These are phyloP conservation scores for Astrothelium subdiscretum DNA, from an alignment of 495 filamentous ascomycete genomes.

Conservation along the genomic window DNA sequence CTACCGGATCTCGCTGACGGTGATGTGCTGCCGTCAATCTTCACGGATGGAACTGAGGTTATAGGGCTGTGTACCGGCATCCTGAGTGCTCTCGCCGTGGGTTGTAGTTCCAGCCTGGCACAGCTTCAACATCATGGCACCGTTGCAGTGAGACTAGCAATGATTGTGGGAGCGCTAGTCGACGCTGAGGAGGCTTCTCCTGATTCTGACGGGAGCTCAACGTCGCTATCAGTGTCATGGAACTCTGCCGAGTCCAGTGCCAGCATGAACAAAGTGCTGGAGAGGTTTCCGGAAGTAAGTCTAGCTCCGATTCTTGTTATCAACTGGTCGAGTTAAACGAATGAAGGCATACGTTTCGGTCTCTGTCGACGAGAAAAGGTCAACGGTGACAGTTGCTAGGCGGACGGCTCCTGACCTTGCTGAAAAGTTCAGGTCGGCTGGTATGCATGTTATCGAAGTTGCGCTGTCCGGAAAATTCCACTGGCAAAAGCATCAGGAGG, in stretches of 20 bases:
- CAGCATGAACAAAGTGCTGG: too few relatives aligned
- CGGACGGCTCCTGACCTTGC: background rate
- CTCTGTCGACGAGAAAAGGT: background rate
- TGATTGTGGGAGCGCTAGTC: constrained; percentile 15
- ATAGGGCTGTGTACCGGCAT: background rate
- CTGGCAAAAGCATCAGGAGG: too few relatives aligned
- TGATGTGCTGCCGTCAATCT: too few relatives aligned
- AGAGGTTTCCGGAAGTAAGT: too few relatives aligned
- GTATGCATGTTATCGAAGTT: background rate
- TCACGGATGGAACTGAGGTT: too few relatives aligned
- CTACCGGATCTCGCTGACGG: too few relatives aligned
- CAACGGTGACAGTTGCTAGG: background rate
- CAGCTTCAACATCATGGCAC: background rate
- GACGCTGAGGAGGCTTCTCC: background rate
- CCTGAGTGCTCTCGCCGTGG: background rate
- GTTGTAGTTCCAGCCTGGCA: background rate
- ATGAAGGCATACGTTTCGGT: background rate
- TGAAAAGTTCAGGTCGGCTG: background rate
- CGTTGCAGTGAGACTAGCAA: background rate
- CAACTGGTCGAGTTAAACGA: background rate
- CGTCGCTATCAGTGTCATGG: background rate
- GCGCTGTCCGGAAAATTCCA: too few relatives aligned
- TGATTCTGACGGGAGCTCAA: background rate
- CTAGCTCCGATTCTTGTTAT: too few relatives aligned
- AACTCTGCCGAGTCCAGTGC: background rate